Conservation (phyloP, 805 yeast species). For the Wickerhamiella azyma region DNA sequence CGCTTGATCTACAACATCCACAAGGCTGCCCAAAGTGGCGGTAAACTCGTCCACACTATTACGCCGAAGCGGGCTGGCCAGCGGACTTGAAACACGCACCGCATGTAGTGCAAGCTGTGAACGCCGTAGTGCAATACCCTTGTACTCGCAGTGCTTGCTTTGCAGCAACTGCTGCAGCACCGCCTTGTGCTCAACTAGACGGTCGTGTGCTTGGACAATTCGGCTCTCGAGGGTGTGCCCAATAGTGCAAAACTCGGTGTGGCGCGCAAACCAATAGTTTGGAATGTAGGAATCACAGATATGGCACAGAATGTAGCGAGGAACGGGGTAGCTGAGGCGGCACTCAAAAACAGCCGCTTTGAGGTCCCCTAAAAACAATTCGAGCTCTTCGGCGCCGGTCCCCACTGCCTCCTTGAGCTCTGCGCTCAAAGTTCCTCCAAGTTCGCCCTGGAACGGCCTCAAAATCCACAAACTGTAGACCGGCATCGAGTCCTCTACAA, state of each 20-base stretch:
- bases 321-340: constrained; percentile 48
- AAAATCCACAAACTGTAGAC: constrained; percentile 67
- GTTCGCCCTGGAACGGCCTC: constrained; percentile 7
- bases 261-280: constrained; percentile 92
- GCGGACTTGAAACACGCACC: constrained; percentile 19
- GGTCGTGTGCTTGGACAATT: constrained; percentile 62
- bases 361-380: constrained; percentile 51
- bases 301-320: constrained; percentile 70
- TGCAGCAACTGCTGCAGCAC: constrained; percentile 27
- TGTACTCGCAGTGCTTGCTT: constrained; percentile 10
- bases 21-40: constrained; percentile 1
- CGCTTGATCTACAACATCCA: constrained; percentile 12
- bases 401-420: constrained; percentile 61
- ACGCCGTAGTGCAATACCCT: background rate
- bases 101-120: background rate
- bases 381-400: constrained; percentile 76
- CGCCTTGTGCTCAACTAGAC: constrained; percentile 53
- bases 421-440: constrained; percentile 1
- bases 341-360: constrained; percentile 52
- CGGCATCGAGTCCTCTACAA: constrained; percentile 50
- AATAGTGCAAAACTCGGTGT: constrained; percentile 71
- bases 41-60: background rate
- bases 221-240: constrained; percentile 76
- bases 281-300: constrained; percentile 88
- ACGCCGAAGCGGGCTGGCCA: constrained; percentile 12